phyloP scores from a whole-genome alignment of 176 grass and related monocot genomes.

The Elaeis guineensis region DNA sequence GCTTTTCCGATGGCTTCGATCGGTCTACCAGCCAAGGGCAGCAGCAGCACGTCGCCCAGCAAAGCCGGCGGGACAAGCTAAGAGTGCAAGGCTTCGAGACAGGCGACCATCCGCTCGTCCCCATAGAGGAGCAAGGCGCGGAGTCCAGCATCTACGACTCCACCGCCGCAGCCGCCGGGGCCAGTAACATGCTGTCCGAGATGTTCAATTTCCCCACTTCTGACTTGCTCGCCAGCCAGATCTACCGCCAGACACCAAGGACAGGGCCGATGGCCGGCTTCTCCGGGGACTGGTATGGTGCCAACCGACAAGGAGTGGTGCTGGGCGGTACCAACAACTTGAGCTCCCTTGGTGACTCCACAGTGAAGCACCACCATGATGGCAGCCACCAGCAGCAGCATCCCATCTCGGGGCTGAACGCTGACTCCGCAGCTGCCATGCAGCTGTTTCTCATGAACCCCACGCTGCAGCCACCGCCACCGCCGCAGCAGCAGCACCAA shows the following conservation, averaged over 20 bases:
- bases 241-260: constrained; percentile 52
- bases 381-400: constrained; percentile 10
- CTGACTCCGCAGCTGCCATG: constrained; percentile 12
- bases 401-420: not conserved
- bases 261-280: constrained; percentile 17
- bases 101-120: constrained; percentile 36
- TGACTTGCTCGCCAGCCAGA: constrained; percentile 75
- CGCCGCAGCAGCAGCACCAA: constrained; percentile 2
- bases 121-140: constrained; percentile 31
- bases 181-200: constrained; percentile 84
- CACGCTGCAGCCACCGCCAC: not conserved
- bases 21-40: constrained; percentile 29
- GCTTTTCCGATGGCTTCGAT: constrained; percentile 42
- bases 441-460: constrained; percentile 17
- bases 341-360: constrained; percentile 46
- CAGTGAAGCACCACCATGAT: constrained; percentile 9
- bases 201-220: constrained; percentile 91
- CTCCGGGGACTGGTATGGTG: constrained; percentile 51
- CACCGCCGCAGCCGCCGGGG: constrained; percentile 31
- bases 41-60: constrained; percentile 80
- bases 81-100: constrained; percentile 69
- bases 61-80: constrained; percentile 90
- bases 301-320: constrained; percentile 31
- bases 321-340: constrained; percentile 28
- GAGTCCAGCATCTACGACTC: constrained; percentile 52